Evolutionary conservation across 768 basidiomycete species (phyloP), one percentile per base, ranked within the genome.

Genomic region (Tulasnella calospora): DNA sequence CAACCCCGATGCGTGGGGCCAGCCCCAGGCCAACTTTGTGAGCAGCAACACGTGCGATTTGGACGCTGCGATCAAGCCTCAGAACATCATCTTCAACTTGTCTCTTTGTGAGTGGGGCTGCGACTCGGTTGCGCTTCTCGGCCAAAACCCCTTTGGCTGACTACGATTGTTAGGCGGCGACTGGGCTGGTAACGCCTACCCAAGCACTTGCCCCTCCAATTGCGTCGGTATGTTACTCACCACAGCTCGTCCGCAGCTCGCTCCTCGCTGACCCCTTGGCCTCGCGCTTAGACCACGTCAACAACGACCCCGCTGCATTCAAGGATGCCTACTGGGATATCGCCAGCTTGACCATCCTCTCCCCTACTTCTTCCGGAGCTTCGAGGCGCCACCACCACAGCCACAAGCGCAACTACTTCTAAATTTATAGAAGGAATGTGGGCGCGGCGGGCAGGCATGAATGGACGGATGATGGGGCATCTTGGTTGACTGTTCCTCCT

Each of bases 71-170:
- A 81, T 81, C 71, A 73, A 73, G 23, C 76, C 77, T 23, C 80
- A 81, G 67, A 78, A 81, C 67, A 79, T 81, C 44, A 79, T 81
- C 55, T 79, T 81, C 73, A 81, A 81, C 61, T 71, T 81, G 30
- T 80, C 74, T 21, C 70, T 81, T 35, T 81, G 81, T 79, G 55
- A 51, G 69, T 44, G 13, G 23, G 30, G n/a, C n/a, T n/a, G n/a
- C n/a, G n/a, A n/a, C n/a, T n/a, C n/a, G 23, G 30, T 21, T 57
- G 30, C 27, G 9, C 12, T 72, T 13, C 23, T 21, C 17, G 51
- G 17, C 17, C 15, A n/a, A 15, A 15, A 41, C n/a, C 55, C 51
- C 13, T 5, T 13, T 69, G 55, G 27, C 15, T 27, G 15, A 35
- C 35, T 27, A 3, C 57, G 30, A 4, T 3, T 40, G 10, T 51